Evolutionary conservation across 352 stramenopile species (phyloP).

Genomic region (Phytophthora citrophthora): DNA sequence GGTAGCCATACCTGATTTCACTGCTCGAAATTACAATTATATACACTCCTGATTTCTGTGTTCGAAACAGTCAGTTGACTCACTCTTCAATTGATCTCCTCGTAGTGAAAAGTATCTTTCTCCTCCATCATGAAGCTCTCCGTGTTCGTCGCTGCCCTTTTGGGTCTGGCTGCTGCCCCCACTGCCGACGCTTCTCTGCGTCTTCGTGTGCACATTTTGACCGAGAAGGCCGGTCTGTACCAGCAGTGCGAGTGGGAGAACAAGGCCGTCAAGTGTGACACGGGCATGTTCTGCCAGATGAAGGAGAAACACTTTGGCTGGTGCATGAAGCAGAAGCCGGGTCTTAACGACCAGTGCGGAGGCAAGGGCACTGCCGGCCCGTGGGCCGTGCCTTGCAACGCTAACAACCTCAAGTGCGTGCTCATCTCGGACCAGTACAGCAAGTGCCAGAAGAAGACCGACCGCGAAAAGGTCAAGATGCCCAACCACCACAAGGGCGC

Average conservation of each 20-base stretch:
- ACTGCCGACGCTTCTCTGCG: constrained; percentile 13
- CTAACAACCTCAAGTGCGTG: constrained; percentile 30
- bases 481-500: constrained; percentile 19
- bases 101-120: constrained; percentile 10
- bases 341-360: constrained; percentile 35
- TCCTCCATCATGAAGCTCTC: constrained; percentile 26
- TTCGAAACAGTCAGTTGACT: neutral
- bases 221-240: constrained; percentile 22
- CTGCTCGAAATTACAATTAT: no score
- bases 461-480: constrained; percentile 28
- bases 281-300: constrained; percentile 32
- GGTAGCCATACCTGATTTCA: no score
- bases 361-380: constrained; percentile 24
- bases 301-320: constrained; percentile 33
- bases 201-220: constrained; percentile 37
- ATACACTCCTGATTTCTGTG: no score
- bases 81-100: constrained; percentile 24
- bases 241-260: constrained; percentile 41
- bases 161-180: constrained; percentile 12
- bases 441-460: constrained; percentile 35
- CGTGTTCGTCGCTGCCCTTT: constrained; percentile 16
- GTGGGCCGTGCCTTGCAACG: constrained; percentile 32
- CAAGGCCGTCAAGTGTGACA: constrained; percentile 36
- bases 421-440: constrained; percentile 34
- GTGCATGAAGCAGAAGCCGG: constrained; percentile 34